Evolutionary conservation across 2,329 filamentous ascomycete species (phyloP), one percentile per base, ranked within the genome.

Genomic region (Rhytidhysteron rufulum): DNA sequence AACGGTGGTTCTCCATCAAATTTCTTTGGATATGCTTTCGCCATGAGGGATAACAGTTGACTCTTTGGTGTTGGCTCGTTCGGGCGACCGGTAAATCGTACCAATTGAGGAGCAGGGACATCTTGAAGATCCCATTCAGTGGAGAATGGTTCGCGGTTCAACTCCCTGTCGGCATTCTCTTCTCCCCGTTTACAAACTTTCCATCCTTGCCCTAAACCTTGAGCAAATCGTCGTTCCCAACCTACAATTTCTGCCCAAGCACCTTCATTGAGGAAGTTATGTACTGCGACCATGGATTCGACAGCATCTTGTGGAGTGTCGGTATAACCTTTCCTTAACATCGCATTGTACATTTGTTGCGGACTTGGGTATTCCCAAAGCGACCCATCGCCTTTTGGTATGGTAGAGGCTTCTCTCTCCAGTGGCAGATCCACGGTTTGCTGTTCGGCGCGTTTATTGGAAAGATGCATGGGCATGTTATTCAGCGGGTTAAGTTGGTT

Each of bases 311-410:
- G 80, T 41, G 95, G 90, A 0, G 93, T 97, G 63, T 97, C 90
- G 1, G 86, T 89, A 68, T 96, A 93, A 43, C 93, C 93, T 69
- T 98, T 98, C 49, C 93, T 85, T 46, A 97, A 72, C 69, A 98
- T 85, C 6, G 93, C 93, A 60, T 98, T 97, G 75, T 97, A 98
- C 93, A 98, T 98, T 68, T 98, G 93, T 71, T 98, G 93, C 0
- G 93, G 91, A 0, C 89, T 96, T 0, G 93, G 93, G 62, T 98
- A 98, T 67, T 97, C 93, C 93, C 93, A 98, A 57, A 87, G 94
- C 34, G 80, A 78, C 44, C 68, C 70, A 54, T 85, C 82, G 56
- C 86, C 88, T 53, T 86, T 86, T n/a, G 93, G 93, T 53, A 98
- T 98, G 1, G 90, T 89, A 1, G 88, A 95, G 21, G 78, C 71